Evolutionary conservation across 2,329 filamentous ascomycete genomes (phyloP), one percentile per base, ranked within the genome.

Genomic region (Trichophyton equinum): DNA sequence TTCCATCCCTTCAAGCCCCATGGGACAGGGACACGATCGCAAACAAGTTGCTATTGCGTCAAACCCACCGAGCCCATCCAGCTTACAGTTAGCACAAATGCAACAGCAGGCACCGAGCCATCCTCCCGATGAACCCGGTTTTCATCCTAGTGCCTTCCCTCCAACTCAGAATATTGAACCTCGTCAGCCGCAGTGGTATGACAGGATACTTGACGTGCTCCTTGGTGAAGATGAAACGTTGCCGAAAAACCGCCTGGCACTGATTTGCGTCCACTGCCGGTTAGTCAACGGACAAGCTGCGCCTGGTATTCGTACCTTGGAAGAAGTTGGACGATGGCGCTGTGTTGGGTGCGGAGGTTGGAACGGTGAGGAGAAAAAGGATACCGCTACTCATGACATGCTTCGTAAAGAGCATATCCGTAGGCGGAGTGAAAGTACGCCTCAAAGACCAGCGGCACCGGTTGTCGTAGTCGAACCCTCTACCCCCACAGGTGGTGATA

Each of bases 281-380:
- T 81, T 96, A 1, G 91, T 99, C 56, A 99, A 99, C 71, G 94
- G 95, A 0, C 94, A 96, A 71, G 94, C 94, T 2, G 91, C 94
- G 1, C 92, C 94, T 0, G 94, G 94, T 0, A 86, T 88, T 0
- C 87, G 84, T 66, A 83, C 80, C 0, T 75, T 92, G 1, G 84
- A 88, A 44, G 91, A 96, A 58, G 69, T 99, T 0, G 94, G 92
- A 1, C 79, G 80, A 63, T 99, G 94, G 94, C 85, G 86, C 63
- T 99, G 94, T 73, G 87, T 89, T 71, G 83, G 83, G n/a, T 99
- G 94, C 69, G 85, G 86, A 8, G 79, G 84, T 1, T 81, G 82
- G 76, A 99, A 99, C 71, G 92, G 92, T 0, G 83, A 88, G 68
- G 83, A 90, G 67, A 88, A 87, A 63, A 88, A 92, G 3, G 51